Conservation (phyloP, 73 alveolate genomes). For the Paramecium octaurelia region DNA sequence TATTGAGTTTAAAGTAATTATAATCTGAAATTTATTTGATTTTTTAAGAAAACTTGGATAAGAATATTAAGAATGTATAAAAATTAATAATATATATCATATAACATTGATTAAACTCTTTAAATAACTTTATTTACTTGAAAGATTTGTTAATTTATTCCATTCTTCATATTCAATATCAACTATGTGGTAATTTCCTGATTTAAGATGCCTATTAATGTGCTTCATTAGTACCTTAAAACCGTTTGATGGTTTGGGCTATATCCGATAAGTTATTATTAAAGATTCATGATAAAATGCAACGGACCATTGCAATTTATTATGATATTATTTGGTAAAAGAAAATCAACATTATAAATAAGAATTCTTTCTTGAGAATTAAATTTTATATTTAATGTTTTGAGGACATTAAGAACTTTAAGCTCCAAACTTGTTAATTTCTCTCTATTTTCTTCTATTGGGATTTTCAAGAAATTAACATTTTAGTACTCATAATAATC, state of each 20-base stretch:
- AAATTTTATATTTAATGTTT: neutral
- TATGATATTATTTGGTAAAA: neutral
- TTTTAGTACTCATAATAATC: neutral
- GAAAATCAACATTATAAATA: constrained; percentile 9
- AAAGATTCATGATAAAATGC: neutral
- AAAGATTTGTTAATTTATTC: neutral
- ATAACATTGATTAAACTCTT: neutral
- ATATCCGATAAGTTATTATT: neutral
- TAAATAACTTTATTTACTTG: neutral
- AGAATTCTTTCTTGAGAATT: neutral
- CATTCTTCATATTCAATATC: neutral
- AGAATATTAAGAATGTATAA: too few species aligned
- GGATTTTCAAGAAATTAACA: neutral
- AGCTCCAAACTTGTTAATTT: neutral
- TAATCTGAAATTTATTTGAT: neutral
- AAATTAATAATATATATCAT: neutral
- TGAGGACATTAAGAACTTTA: neutral
- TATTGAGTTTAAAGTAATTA: too few species aligned
- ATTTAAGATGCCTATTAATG: neutral
- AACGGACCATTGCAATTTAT: constrained; percentile 18
- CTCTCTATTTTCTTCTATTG: neutral
- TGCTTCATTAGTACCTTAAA: neutral
- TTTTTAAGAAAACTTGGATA: neutral
- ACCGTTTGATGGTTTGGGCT: neutral
- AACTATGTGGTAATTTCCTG: neutral